Evolutionary conservation across 1,284 basidiomycete species (phyloP).

Genomic region (Rhodofomes roseus): DNA sequence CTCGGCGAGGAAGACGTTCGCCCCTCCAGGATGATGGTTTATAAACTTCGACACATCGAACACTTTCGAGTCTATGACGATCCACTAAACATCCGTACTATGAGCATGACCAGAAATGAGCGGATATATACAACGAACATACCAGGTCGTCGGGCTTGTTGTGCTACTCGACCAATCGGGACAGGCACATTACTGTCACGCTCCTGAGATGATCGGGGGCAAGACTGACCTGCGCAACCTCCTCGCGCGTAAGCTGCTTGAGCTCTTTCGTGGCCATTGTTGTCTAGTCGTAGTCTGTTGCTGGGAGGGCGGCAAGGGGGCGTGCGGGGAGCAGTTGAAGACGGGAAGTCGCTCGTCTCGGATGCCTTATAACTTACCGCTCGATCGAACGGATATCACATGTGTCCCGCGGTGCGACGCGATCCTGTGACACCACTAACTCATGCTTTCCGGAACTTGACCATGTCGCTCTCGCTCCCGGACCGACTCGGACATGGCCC

Average conservation of each 20-base stretch:
- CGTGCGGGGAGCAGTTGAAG: background rate
- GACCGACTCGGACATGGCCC: too few relatives aligned
- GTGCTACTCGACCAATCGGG: slow-evolving; percentile 38
- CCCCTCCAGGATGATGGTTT: slow-evolving; percentile 81
- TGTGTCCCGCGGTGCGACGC: background rate
- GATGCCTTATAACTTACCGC: background rate
- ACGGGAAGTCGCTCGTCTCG: background rate
- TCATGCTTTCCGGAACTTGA: background rate
- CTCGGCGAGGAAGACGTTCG: slow-evolving; percentile 66
- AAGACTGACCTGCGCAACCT: slow-evolving; percentile 49
- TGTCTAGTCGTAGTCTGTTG: background rate
- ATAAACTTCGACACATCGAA: slow-evolving; percentile 80
- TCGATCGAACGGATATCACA: background rate
- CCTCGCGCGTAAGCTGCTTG: slow-evolving; percentile 47
- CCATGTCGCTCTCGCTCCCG: too few relatives aligned
- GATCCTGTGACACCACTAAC: slow-evolving; percentile 1
- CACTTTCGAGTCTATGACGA: slow-evolving; percentile 80
- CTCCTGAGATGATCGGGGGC: background rate
- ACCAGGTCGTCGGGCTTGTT: slow-evolving; percentile 60
- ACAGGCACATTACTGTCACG: background rate
- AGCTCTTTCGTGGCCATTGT: slow-evolving; percentile 41
- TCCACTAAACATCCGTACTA: slow-evolving; percentile 52
- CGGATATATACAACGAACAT: slow-evolving; percentile 15
- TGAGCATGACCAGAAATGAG: background rate
- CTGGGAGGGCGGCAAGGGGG: background rate